Base-by-base conservation (phyloP, 192 early-diverging fungal species). In the Diversispora epigaea region DNA sequence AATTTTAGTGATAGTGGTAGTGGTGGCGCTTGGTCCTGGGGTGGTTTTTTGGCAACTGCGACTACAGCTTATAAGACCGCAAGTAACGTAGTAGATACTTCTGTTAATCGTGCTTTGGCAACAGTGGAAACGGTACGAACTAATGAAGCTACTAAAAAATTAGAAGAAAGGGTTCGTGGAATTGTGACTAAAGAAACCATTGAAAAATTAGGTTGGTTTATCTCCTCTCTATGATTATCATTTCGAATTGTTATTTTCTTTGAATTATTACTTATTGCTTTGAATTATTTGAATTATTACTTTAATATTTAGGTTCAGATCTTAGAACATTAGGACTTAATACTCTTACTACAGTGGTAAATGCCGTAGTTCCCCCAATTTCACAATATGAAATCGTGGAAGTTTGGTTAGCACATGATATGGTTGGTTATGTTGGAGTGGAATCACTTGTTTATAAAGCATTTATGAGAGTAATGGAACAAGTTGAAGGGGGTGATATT, bases 321-420 rank as follows among this genome's bases (percentile, higher is more conserved):
- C 68, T 88, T 15, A 84, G 80, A 58, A 83, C 80, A 3, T 50
- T 88, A 40, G 83, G 85, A 3, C 55, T 84, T 32, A 81, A 56
- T 40, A 82, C 83, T 5, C 77, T 86, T 69, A 84, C 78, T 6
- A 82, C 83, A 15, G 79, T 89, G 6, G 56, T 89, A 7, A 86
- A 89, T 54, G 85, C 85, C 17, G 84, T 89, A 47, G 87, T 84
- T 6, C 87, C 87, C 6, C 85, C 87, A 58, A 85, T 89, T 52
- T 81, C 85, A 11, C 86, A 89, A 55, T 84, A 89, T 44, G 87
- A 89, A 62, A 58, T 89, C 1, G 87, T 89, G 0, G 87, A 89
- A 63, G 77, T 89, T 7, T 89, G 87, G 87, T 55, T 89, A 44
- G 77, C 83, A 2, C 85, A 87, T 63, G 84, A 84, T 54, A 86